These are phyloP conservation scores for Darksidea phi DNA, from an alignment of 495 filamentous ascomycete species.

Conservation along the genomic window DNA sequence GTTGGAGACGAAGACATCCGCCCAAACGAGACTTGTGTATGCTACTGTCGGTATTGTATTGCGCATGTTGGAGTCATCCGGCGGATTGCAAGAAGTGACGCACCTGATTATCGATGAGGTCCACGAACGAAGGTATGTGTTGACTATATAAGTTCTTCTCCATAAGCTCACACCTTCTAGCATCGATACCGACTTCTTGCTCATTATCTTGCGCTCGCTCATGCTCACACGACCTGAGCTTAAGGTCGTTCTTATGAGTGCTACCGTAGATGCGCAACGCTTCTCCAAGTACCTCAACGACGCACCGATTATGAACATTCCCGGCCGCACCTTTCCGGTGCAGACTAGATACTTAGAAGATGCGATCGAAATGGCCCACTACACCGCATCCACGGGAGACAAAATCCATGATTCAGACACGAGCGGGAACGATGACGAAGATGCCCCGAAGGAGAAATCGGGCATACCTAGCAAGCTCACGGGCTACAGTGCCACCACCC, in stretches of 20 bases:
- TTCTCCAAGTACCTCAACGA: slow-evolving; percentile 84
- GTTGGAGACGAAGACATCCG: slow-evolving; percentile 78
- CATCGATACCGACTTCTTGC: slow-evolving; percentile 92
- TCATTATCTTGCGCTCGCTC: slow-evolving; percentile 83
- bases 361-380: slow-evolving; percentile 71
- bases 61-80: slow-evolving; percentile 88
- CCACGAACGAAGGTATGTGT: slow-evolving; percentile 65
- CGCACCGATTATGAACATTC: slow-evolving; percentile 83
- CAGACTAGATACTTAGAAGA: slow-evolving; percentile 85
- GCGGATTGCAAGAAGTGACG: slow-evolving; percentile 80
- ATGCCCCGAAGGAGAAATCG: slow-evolving; percentile 22
- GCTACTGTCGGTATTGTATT: slow-evolving; percentile 89
- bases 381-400: slow-evolving; percentile 9
- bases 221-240: slow-evolving; percentile 69
- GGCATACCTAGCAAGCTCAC: slow-evolving; percentile 50
- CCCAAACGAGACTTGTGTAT: slow-evolving; percentile 80
- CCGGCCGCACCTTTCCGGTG: slow-evolving; percentile 91
- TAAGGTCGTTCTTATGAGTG: slow-evolving; percentile 91
- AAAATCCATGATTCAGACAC: slow-evolving; percentile 27
- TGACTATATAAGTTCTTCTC: not conserved
- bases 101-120: slow-evolving; percentile 94
- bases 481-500: slow-evolving; percentile 71
- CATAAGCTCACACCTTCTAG: slow-evolving; percentile 37
- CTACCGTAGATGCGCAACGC: slow-evolving; percentile 85
- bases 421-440: slow-evolving; percentile 57